phyloP scores from a whole-genome alignment of 2,329 filamentous ascomycete genomes.

The Macroventuria anomochaeta region DNA sequence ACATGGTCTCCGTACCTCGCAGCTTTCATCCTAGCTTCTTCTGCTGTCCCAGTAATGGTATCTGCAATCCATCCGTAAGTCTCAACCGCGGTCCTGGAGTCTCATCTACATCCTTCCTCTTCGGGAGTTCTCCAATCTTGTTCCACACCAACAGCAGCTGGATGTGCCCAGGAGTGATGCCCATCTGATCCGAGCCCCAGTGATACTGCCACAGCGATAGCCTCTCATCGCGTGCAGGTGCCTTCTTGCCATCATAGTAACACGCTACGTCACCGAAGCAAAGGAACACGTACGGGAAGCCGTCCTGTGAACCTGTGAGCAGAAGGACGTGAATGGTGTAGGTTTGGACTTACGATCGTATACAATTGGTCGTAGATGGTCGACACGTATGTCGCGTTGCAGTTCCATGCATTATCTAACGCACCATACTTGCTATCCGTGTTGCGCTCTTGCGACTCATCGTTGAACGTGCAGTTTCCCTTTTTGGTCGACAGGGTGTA shows the following conservation, averaged over 20 bases:
- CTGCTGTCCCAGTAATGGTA: conserved; percentile 28
- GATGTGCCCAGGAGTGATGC: conserved; percentile 44
- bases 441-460: conserved; percentile 35
- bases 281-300: conserved; percentile 42
- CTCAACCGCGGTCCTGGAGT: conserved; percentile 30
- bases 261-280: conserved; percentile 44
- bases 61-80: conserved; percentile 27
- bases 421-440: conserved; percentile 39
- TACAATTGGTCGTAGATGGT: conserved; percentile 40
- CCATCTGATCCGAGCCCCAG: conserved; percentile 43
- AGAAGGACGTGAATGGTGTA: background rate
- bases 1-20: too few relatives aligned
- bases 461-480: conserved; percentile 45
- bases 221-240: conserved; percentile 24
- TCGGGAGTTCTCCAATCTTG: conserved; percentile 32
- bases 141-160: conserved; percentile 42
- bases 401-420: conserved; percentile 38
- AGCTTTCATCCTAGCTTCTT: background rate
- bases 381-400: conserved; percentile 22
- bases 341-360: conserved; percentile 31
- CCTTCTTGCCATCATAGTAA: conserved; percentile 42
- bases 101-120: conserved; percentile 16
- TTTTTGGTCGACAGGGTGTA: conserved; percentile 35
- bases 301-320: conserved; percentile 22
- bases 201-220: conserved; percentile 40